Evolutionary conservation across 1,139 yeast genomes (phyloP).

Genomic region (Scheffersomyces titani): DNA sequence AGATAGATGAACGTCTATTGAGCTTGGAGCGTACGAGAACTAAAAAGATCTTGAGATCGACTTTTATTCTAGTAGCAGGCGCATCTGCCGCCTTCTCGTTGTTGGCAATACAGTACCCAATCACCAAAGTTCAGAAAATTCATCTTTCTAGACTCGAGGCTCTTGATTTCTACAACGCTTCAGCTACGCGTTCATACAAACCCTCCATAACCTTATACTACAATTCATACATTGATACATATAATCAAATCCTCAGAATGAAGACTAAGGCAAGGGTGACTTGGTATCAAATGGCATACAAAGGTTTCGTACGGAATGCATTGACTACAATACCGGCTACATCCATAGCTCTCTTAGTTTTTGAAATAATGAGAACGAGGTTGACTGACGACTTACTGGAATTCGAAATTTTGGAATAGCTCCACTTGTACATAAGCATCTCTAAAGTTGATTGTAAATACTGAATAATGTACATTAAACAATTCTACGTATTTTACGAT

Average conservation of each 20-base stretch:
- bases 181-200: conserved; percentile 23
- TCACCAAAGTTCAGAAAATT: conserved; percentile 75
- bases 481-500: background rate
- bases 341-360: conserved; percentile 77
- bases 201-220: conserved; percentile 56
- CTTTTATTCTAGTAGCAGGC: conserved; percentile 83
- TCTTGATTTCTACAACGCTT: conserved; percentile 63
- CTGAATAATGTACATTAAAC: background rate
- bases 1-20: conserved; percentile 31
- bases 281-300: conserved; percentile 71
- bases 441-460: background rate
- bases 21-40: conserved; percentile 40
- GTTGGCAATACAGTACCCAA: conserved; percentile 80
- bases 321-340: conserved; percentile 83
- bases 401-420: background rate
- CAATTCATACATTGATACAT: conserved; percentile 74
- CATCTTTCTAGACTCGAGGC: conserved; percentile 81
- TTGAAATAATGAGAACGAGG: conserved; percentile 75
- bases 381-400: conserved; percentile 27
- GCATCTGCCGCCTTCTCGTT: conserved; percentile 81
- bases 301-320: conserved; percentile 75
- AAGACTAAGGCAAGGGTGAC: conserved; percentile 54
- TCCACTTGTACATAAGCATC: background rate
- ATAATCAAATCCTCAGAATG: conserved; percentile 55
- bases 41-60: conserved; percentile 59